These are phyloP conservation scores for Hordeum marinum DNA, from an alignment of 176 grass and related monocot genomes.

Conservation along the genomic window DNA sequence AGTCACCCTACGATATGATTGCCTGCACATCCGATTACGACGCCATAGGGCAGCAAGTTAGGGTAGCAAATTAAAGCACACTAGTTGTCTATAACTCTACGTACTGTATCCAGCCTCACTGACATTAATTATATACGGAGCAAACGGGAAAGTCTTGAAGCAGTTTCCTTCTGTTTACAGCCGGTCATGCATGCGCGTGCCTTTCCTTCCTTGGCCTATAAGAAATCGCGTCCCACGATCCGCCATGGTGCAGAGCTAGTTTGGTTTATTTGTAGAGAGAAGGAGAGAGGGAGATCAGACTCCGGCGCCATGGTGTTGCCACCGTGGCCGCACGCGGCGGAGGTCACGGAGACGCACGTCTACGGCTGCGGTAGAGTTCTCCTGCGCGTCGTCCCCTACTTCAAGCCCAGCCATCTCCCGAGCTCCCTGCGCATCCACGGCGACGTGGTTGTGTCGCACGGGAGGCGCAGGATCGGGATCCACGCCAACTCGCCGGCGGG, in stretches of 20 bases:
- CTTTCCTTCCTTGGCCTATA: background rate
- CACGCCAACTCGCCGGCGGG: background rate
- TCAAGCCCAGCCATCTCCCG: background rate
- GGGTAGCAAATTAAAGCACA: too few relatives aligned
- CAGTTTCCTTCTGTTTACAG: too few relatives aligned
- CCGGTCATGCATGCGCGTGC: too few relatives aligned
- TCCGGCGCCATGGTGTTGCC: background rate
- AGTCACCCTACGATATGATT: too few relatives aligned
- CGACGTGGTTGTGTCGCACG: background rate
- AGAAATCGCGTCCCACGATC: background rate
- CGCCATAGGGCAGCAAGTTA: too few relatives aligned
- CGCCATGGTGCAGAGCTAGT: background rate
- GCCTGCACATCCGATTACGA: too few relatives aligned
- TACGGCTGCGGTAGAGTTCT: background rate
- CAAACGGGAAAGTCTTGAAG: too few relatives aligned
- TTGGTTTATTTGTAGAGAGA: background rate
- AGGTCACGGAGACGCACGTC: background rate
- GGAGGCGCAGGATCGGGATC: background rate
- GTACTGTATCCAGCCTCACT: too few relatives aligned
- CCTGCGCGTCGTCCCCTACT: background rate
- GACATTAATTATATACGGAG: too few relatives aligned
- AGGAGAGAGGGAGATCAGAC: too few relatives aligned
- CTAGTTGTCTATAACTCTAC: too few relatives aligned
- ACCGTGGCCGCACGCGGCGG: background rate
- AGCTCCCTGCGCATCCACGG: background rate